Conservation (phyloP, 805 yeast species). For the Ogataea corticis region DNA sequence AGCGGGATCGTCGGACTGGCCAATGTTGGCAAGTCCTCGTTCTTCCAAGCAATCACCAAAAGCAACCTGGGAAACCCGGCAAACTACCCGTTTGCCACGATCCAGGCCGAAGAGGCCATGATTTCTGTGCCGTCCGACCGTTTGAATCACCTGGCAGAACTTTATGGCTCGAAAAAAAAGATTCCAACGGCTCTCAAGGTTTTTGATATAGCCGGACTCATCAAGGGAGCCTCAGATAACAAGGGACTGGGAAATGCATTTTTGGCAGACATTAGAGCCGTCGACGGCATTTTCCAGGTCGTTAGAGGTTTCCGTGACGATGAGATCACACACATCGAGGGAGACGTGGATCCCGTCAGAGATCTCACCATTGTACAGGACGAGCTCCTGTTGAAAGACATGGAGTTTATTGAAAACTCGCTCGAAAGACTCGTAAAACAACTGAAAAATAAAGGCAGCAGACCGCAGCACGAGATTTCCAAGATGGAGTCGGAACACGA, state of each 20-base stretch:
- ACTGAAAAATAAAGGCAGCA: constrained; percentile 77
- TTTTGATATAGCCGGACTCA: constrained; percentile 71
- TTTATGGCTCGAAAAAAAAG: constrained; percentile 51
- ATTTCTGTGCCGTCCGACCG: constrained; percentile 53
- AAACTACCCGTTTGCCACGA: constrained; percentile 74
- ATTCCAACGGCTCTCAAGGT: constrained; percentile 59
- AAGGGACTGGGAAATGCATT: constrained; percentile 77
- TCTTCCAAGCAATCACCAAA: constrained; percentile 60
- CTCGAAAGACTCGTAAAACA: constrained; percentile 59
- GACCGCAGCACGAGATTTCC: constrained; percentile 65
- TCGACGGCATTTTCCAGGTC: constrained; percentile 70
- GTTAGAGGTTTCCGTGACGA: constrained; percentile 65
- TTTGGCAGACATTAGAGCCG: constrained; percentile 65
- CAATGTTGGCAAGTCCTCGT: constrained; percentile 63
- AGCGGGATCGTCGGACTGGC: constrained; percentile 63
- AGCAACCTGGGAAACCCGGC: constrained; percentile 67
- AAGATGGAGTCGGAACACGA: constrained; percentile 84
- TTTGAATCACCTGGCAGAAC: constrained; percentile 45
- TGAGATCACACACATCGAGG: constrained; percentile 68
- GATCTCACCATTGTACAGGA: constrained; percentile 65
- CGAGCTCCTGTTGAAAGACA: constrained; percentile 64
- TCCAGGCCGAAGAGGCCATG: constrained; percentile 68
- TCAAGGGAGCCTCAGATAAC: constrained; percentile 62
- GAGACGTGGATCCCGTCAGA: constrained; percentile 60
- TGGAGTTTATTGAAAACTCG: constrained; percentile 73